Evolutionary conservation across 176 grass and related monocot species (phyloP).

Genomic region (Zea luxurians): DNA sequence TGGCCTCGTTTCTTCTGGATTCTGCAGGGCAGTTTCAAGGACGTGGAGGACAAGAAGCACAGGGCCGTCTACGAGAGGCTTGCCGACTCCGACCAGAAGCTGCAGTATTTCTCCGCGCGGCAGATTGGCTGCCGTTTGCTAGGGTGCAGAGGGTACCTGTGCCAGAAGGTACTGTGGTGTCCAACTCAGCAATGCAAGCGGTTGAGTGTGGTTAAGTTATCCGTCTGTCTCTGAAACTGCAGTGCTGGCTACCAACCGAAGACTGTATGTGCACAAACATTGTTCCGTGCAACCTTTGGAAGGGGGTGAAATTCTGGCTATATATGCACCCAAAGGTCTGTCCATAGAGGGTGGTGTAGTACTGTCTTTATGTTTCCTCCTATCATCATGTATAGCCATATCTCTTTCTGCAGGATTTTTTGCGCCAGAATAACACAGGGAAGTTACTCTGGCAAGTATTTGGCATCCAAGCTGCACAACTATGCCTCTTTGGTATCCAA

Average conservation of each 20-base stretch:
- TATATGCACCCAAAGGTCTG: conserved; percentile 98
- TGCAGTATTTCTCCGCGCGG: conserved; percentile 82
- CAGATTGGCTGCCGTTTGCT: conserved; percentile 89
- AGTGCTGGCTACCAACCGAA: conserved; percentile 93
- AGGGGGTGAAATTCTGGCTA: conserved; percentile 77
- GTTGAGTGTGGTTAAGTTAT: background rate
- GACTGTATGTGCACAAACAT: conserved; percentile 85
- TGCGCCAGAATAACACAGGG: conserved; percentile 96
- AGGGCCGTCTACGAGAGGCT: conserved; percentile 67
- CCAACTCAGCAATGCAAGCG: background rate
- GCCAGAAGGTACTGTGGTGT: conserved; percentile 63
- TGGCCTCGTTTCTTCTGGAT: conserved; percentile 2
- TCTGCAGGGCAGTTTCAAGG: conserved; percentile 73
- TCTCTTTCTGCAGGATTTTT: conserved; percentile 65
- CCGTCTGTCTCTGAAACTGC: conserved; percentile 25
- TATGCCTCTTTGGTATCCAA: conserved; percentile 87
- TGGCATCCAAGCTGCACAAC: conserved; percentile 61
- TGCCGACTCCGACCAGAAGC: conserved; percentile 70
- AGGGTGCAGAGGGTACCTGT: conserved; percentile 75
- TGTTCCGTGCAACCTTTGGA: conserved; percentile 51
- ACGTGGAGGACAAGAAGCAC: conserved; percentile 79
- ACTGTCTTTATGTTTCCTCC: background rate
- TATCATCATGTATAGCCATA: conserved; percentile 22
- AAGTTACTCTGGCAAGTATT: conserved; percentile 95
- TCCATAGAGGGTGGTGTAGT: conserved; percentile 1